phyloP scores from a whole-genome alignment of 805 yeast genomes.

The Pichia ethanolica region DNA sequence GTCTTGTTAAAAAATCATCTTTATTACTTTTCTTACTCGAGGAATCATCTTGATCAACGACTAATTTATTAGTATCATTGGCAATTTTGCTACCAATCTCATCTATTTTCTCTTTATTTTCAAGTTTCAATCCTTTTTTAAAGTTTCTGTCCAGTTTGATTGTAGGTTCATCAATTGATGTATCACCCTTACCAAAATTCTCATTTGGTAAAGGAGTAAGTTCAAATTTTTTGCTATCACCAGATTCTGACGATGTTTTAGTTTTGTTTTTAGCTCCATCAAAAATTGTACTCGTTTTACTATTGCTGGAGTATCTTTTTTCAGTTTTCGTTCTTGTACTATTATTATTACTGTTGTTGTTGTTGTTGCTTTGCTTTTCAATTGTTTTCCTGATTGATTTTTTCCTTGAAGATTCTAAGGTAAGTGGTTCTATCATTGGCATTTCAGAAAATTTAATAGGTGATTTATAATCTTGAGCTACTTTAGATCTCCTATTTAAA shows the following conservation, averaged over 20 bases:
- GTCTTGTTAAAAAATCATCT: slow-evolving; percentile 13
- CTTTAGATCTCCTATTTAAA: slow-evolving; percentile 10
- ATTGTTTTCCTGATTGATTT: slow-evolving; percentile 20
- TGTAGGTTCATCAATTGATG: slow-evolving; percentile 23
- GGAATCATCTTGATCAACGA: no score
- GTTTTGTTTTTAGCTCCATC: slow-evolving; percentile 7
- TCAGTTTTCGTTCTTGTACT: not conserved
- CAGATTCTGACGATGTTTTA: not conserved
- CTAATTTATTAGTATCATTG: no score
- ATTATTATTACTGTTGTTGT: not conserved
- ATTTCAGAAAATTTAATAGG: slow-evolving; percentile 28
- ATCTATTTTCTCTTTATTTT: not conserved
- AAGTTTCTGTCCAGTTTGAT: slow-evolving; percentile 19
- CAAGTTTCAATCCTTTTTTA: not conserved
- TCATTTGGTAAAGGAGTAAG: slow-evolving; percentile 19
- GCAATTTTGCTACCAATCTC: not conserved
- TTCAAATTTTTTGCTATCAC: slow-evolving; percentile 2
- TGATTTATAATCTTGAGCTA: slow-evolving; percentile 15
- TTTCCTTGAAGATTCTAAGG: slow-evolving; percentile 20
- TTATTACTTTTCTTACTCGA: not conserved
- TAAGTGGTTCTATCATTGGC: slow-evolving; percentile 28
- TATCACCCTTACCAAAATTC: slow-evolving; percentile 1
- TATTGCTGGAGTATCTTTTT: slow-evolving; percentile 9
- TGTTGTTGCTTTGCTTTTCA: not conserved
- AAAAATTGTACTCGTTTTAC: slow-evolving; percentile 13